Evolutionary conservation across 2,329 filamentous ascomycete species (phyloP), one percentile per base, ranked within the genome.

Genomic region (Rhynchosporium graminicola): DNA sequence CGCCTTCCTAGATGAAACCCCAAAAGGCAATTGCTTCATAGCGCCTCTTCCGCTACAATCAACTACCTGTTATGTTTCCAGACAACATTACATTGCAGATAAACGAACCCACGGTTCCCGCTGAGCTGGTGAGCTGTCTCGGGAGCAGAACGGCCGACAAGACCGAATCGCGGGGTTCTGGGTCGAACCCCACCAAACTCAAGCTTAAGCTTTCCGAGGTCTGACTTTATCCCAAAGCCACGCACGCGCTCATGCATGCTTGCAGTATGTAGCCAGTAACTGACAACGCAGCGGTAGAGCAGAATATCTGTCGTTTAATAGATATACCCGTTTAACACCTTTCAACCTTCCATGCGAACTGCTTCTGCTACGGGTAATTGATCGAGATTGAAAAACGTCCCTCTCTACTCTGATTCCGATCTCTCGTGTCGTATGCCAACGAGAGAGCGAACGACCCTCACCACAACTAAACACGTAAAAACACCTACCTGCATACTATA

Each of bases 131-230:
- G 20, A 20, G 20, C 20, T 20, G 20, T 20, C 59, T 69, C 67
- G 67, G 68, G 56, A 8, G 8, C 29, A 60, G 5, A 56, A 59
- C 68, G 33, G 20, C 28, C 48, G 40, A 59, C 56, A 62, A 59
- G 43, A 45, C 67, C 67, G 68, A 69, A 52, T 64, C 63, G 68
- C 60, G 67, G 68, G 68, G 67, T 66, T 26, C 43, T 20, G 10
- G 26, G 45, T 45, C n/a, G 12, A 48, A 40, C 31, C 45, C 42
- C 33, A 50, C 56, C 45, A 47, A 31, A n/a, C 28, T 56, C 13
- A 10, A 26, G 15, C 40, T 45, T 40, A 20, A 20, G 20, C 20
- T 20, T 20, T 20, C 20, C 20, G 20, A 20, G 20, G 20, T 36
- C 26, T 43, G 54, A 33, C 40, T 57, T 57, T 33, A 33, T 33